Base-by-base conservation (phyloP, 129 eudicot genomes). In the Pseudognaphalium luteoalbum region DNA sequence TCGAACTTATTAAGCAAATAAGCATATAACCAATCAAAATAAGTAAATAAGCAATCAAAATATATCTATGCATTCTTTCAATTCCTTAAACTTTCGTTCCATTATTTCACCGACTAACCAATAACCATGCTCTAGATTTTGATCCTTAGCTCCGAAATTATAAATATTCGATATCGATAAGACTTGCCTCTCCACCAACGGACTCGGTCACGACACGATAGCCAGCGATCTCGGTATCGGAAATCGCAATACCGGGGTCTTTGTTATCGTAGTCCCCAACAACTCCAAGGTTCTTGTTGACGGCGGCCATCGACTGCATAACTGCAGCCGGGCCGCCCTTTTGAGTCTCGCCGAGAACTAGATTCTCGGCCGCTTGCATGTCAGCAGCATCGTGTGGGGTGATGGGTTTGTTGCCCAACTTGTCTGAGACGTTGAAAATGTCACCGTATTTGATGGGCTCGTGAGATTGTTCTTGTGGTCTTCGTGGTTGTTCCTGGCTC, bases 291-390 rank as follows among this genome's bases (percentile, higher is more conserved):
- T 59, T 75, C 57, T 76, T 69, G 34, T 91, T 91, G 4, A 66
- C 75, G 2, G 81, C 75, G 5, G 94, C 94, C 0, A 93, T 90
- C 1, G 89, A 83, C 66, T 81, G 88, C 94, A 88, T 88, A 66
- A 85, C 66, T 5, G 94, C 82, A 2, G 95, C 97, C 0, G 95
- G 90, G 0, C 97, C 92, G 1, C 95, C 90, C 39, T 76, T 87
- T 2, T 70, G 73, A 21, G 76, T 83, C 54, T 77, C 60, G n/a
- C 94, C 94, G 22, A 88, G 78, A 0, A 78, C 81, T 32, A 69
- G 30, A 59, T 75, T 85, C 66, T 91, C 97, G 5, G 97, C 97
- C 3, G 90, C 50, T 76, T 84, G 88, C 88, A 88, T 80, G 71
- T 86, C 68, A 69, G 92, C 87, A 3, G 97, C 88, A 66, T 89